These are phyloP conservation scores for Phascolomyces articulosus DNA, from an alignment of 371 early-diverging fungal genomes.

Conservation along the genomic window DNA sequence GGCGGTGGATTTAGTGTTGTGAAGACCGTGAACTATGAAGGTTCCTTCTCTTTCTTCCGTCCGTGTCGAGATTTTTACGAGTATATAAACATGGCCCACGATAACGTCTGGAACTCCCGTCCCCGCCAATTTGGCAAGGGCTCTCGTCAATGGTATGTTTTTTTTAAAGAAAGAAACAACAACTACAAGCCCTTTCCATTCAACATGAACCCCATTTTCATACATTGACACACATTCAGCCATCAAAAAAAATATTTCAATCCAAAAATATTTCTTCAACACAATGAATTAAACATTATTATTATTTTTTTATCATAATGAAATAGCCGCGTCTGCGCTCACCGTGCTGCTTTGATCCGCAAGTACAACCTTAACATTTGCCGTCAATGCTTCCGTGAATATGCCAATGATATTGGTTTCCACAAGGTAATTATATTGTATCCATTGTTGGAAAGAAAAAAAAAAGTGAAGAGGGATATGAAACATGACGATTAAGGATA, in stretches of 20 bases:
- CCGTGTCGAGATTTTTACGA: background rate
- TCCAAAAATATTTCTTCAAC: background rate
- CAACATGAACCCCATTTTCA: too few relatives aligned
- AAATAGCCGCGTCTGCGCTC: conserved; percentile 91
- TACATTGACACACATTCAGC: too few relatives aligned
- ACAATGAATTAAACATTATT: background rate
- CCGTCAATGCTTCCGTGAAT: conserved; percentile 99
- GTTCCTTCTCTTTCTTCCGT: conserved; percentile 7
- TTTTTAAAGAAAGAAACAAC: background rate
- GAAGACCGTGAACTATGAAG: background rate
- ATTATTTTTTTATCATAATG: conserved; percentile 5
- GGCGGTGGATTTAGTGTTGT: background rate
- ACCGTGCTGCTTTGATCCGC: conserved; percentile 98
- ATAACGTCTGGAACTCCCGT: conserved; percentile 91
- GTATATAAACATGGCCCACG: conserved; percentile 87
- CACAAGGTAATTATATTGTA: conserved; percentile 80
- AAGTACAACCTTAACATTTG: conserved; percentile 98
- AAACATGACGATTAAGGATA: too few relatives aligned
- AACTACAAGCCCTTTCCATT: background rate
- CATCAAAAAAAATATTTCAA: background rate
- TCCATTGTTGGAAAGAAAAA: too few relatives aligned
- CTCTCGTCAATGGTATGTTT: conserved; percentile 89
- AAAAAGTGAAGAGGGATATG: too few relatives aligned
- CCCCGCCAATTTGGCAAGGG: conserved; percentile 96
- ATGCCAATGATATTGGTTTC: conserved; percentile 98